Conservation (phyloP, 331 rosid genomes). For the Malus hybrid region DNA sequence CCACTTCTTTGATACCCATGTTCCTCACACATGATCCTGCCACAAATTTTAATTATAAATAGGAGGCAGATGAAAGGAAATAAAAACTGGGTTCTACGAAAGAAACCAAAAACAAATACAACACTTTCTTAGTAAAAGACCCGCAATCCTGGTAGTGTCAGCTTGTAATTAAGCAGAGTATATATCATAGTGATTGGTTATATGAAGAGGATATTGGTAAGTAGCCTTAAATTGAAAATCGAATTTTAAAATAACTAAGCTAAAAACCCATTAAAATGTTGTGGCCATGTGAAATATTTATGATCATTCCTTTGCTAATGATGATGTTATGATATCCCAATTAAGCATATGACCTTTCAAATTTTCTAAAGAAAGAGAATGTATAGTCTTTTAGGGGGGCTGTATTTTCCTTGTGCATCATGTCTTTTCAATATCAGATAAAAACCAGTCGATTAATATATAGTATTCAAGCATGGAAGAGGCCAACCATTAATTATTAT, state of each 20-base stretch:
- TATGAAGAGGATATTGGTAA: background rate
- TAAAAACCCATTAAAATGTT: background rate
- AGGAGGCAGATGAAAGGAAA: background rate
- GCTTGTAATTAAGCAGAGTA: background rate
- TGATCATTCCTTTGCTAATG: background rate
- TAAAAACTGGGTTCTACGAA: background rate
- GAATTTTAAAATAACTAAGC: background rate
- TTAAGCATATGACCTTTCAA: constrained; percentile 19
- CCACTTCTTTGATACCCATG: constrained; percentile 98
- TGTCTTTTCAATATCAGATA: constrained; percentile 22
- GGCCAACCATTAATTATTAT: constrained; percentile 25
- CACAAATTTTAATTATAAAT: background rate
- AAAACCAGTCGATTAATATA: background rate
- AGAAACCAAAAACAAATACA: background rate
- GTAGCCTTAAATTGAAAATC: constrained; percentile 23
- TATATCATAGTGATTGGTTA: background rate
- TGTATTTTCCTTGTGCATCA: constrained; percentile 20
- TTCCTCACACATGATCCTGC: constrained; percentile 81
- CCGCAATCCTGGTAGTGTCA: too few relatives aligned
- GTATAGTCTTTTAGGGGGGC: background rate
- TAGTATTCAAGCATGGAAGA: constrained; percentile 23
- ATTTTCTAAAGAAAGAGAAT: constrained; percentile 13
- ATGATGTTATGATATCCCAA: constrained; percentile 4
- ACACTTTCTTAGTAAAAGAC: background rate
- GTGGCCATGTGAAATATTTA: constrained; percentile 4